A percentile compares a stretch with the other conserved stretches of the same genome.
These are phyloP conservation scores for Phytophthora europaea DNA, from an alignment of 352 stramenopile genomes.

Conservation along the genomic window DNA sequence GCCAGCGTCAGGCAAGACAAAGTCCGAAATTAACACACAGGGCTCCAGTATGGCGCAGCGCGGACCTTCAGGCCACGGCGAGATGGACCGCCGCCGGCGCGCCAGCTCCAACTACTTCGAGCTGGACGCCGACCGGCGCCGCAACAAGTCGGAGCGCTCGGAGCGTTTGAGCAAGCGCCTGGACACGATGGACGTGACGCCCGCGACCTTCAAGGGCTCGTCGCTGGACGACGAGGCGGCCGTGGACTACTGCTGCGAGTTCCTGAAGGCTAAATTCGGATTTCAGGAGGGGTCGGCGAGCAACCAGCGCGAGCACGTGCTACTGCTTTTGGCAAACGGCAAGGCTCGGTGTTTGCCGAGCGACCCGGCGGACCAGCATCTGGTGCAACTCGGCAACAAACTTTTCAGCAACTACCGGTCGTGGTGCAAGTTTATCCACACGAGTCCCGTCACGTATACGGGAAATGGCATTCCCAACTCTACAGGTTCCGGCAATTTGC, in stretches of 20 bases:
- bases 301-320: constrained; percentile 88
- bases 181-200: constrained; percentile 65
- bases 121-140: constrained; percentile 74
- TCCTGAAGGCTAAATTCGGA: constrained; percentile 83
- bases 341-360: constrained; percentile 62
- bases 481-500: constrained; percentile 37
- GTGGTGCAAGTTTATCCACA: constrained; percentile 78
- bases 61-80: constrained; percentile 39
- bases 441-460: constrained; percentile 80
- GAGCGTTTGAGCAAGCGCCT: constrained; percentile 69
- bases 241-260: constrained; percentile 86
- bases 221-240: constrained; percentile 80
- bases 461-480: constrained; percentile 29
- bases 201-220: constrained; percentile 54
- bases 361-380: constrained; percentile 64
- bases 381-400: constrained; percentile 75
- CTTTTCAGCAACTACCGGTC: constrained; percentile 81
- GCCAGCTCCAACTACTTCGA: constrained; percentile 90
- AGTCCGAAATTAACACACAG: not conserved
- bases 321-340: constrained; percentile 84
- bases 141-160: constrained; percentile 77
- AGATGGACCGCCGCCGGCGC: constrained; percentile 59
- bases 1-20: no score
- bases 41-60: constrained; percentile 34
- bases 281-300: constrained; percentile 87